Evolutionary conservation across 2,329 filamentous ascomycete genomes (phyloP).

Genomic region (Fusarium annulatum): DNA sequence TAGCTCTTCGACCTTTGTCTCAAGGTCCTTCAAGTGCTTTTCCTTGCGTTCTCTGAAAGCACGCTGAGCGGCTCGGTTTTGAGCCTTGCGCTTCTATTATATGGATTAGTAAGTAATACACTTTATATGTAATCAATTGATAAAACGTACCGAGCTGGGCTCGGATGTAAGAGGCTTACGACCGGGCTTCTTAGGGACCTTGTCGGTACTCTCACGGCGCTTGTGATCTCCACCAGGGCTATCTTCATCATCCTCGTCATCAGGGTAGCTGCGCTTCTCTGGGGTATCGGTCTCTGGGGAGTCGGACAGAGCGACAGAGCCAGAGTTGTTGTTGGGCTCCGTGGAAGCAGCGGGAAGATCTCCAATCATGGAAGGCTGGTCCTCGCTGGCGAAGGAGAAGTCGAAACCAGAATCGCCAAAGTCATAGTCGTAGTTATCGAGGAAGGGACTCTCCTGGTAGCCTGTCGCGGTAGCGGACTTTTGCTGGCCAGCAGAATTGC

Average conservation of each 20-base stretch:
- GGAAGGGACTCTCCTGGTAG: slow-evolving; percentile 81
- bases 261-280: slow-evolving; percentile 79
- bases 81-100: slow-evolving; percentile 88
- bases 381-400: slow-evolving; percentile 63
- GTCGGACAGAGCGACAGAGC: slow-evolving; percentile 65
- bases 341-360: slow-evolving; percentile 65
- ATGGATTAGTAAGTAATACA: slow-evolving; percentile 19
- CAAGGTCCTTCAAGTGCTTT: slow-evolving; percentile 86
- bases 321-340: slow-evolving; percentile 18
- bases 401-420: slow-evolving; percentile 83
- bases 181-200: slow-evolving; percentile 93
- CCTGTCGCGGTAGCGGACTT: slow-evolving; percentile 54
- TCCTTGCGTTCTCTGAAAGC: slow-evolving; percentile 96
- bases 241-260: slow-evolving; percentile 74
- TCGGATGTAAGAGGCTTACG: slow-evolving; percentile 96
- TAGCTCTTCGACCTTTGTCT: slow-evolving; percentile 79
- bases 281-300: slow-evolving; percentile 65
- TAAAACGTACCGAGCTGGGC: slow-evolving; percentile 85
- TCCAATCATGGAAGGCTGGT: slow-evolving; percentile 78
- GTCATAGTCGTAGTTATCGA: slow-evolving; percentile 81
- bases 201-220: slow-evolving; percentile 84
- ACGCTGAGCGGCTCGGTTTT: slow-evolving; percentile 91
- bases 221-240: slow-evolving; percentile 64
- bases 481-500: slow-evolving; percentile 60
- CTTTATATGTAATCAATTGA: neutral